A percentile compares a stretch with the other conserved stretches of the same genome.
These are phyloP conservation scores for Barbarea vulgaris DNA, from an alignment of 345 rosid species.

Conservation along the genomic window DNA sequence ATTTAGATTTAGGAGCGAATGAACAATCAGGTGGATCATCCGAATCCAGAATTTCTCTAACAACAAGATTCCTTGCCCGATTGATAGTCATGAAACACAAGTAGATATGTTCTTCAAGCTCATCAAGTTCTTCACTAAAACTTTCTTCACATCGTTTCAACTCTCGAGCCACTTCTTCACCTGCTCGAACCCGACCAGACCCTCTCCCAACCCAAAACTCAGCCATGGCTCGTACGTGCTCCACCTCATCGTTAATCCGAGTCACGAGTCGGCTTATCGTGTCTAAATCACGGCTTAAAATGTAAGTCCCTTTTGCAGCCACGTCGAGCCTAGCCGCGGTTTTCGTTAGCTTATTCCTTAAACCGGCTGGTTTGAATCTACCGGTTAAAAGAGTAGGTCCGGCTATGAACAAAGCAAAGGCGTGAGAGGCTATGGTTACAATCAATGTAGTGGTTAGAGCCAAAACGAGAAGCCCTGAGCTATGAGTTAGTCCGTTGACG, in stretches of 20 bases:
- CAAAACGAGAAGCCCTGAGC: slow-evolving; percentile 63
- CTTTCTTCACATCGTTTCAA: slow-evolving; percentile 50
- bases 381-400: slow-evolving; percentile 54
- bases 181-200: slow-evolving; percentile 47
- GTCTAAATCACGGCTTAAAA: slow-evolving; percentile 66
- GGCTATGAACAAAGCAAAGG: slow-evolving; percentile 65
- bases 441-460: slow-evolving; percentile 65
- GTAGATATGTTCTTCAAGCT: slow-evolving; percentile 79
- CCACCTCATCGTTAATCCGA: slow-evolving; percentile 65
- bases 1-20: slow-evolving; percentile 31
- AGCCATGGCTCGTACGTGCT: slow-evolving; percentile 52
- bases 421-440: slow-evolving; percentile 64
- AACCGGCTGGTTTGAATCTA: slow-evolving; percentile 44
- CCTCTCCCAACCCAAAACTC: slow-evolving; percentile 60
- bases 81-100: slow-evolving; percentile 83
- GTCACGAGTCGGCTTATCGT: slow-evolving; percentile 66
- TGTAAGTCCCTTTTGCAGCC: slow-evolving; percentile 86
- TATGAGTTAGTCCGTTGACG: slow-evolving; percentile 43
- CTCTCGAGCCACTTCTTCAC: slow-evolving; percentile 56
- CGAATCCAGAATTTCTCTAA: slow-evolving; percentile 52
- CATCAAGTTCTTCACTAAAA: slow-evolving; percentile 67
- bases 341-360: slow-evolving; percentile 46
- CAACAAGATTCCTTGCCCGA: slow-evolving; percentile 67
- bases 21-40: slow-evolving; percentile 31
- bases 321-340: slow-evolving; percentile 56